Base-by-base conservation (phyloP, 2,329 filamentous ascomycete genomes). In the Metarhizium sp. region DNA sequence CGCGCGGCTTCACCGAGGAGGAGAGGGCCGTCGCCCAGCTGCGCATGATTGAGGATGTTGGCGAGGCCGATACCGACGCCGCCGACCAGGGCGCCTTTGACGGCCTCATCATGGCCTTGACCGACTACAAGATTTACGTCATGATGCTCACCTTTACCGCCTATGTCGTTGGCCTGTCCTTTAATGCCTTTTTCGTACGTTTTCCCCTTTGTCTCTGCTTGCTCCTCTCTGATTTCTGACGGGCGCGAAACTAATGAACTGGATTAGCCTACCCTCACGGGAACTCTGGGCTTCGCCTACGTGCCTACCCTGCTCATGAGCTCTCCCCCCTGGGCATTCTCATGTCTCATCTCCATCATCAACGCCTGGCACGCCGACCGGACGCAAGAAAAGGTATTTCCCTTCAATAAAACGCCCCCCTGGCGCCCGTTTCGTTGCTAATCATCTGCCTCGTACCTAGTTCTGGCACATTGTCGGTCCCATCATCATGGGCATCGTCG, bases 71-170 rank as follows among this genome's bases (percentile, higher is more conserved):
- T 56, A 70, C 68, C 6, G 80, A 83, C 60, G 71, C 72, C 0
- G 69, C 71, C 1, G 73, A 75, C n/a, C 73, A 80, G 60, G 75
- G 75, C 3, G 63, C 72, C 2, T 77, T 81, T 58, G 74, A 75
- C 8, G 82, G 82, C 10, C 66, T 83, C 34, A 70, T 78, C 53
- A 80, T 85, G 76, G 79, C 81, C 0, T 63, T 84, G 51, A 81
- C 79, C 66, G 83, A 86, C 58, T 16, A 70, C 59, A 85, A 85
- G 71, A 81, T 84, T 58, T 86, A 84, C 62, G 62, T 85, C 57
- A 79, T 85, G 78, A 84, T 83, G 75, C 55, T 85, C 6, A 81
- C 80, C 1, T 79, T 84, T 56, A 81, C 79, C 3, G 78, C 80
- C 3, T 84, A 84, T 58, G 80, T 84, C 7, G 73, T 84, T 6